Evolutionary conservation across 2,329 filamentous ascomycete genomes (phyloP), one percentile per base, ranked within the genome.

Genomic region (Cladosporium velox): DNA sequence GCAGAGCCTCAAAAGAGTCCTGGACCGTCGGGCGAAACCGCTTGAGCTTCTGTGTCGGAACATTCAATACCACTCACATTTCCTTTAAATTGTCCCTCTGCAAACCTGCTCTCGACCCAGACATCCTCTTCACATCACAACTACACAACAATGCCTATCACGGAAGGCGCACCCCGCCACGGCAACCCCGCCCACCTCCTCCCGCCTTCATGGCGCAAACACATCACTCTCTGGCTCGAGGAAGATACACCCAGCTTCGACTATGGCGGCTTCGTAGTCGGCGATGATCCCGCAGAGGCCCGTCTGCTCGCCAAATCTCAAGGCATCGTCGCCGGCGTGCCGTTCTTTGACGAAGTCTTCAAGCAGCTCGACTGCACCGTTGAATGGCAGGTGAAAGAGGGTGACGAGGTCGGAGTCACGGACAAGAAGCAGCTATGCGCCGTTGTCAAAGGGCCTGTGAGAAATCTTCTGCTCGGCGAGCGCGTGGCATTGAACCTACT

Each of bases 231-330:
- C 74, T 99, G 95, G 95, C 90, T 97, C 15, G 91, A 93, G 74
- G 95, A 99, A 81, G 95, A 99, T 81, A 96, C 93, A 3, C 95
- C 95, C 4, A 95, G 92, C 63, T 94, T 97, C 80, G 95, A 99
- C 84, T 97, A 97, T 78, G 95, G 92, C 74, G 95, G 95, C 67
- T 99, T 96, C 79, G 95, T 99, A 7, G 95, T 99, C 28, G 95
- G 95, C 69, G 87, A 91, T 47, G 81, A 80, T 18, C 75, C 80
- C 11, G 80, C 79, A 1, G 81, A 83, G 70, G 82, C 82, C 2
- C 79, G 79, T 34, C 72, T 88, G 24, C 76, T 88, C 26, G 87
- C 86, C 2, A 89, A 88, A 75, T 74, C 70, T n/a, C 67, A 86
- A 80, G 95, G 95, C 68, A 85, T 98, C 59, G 84, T 99, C 57